Evolutionary conservation across 768 basidiomycete genomes (phyloP).

Genomic region (Agaricus subrufescens): DNA sequence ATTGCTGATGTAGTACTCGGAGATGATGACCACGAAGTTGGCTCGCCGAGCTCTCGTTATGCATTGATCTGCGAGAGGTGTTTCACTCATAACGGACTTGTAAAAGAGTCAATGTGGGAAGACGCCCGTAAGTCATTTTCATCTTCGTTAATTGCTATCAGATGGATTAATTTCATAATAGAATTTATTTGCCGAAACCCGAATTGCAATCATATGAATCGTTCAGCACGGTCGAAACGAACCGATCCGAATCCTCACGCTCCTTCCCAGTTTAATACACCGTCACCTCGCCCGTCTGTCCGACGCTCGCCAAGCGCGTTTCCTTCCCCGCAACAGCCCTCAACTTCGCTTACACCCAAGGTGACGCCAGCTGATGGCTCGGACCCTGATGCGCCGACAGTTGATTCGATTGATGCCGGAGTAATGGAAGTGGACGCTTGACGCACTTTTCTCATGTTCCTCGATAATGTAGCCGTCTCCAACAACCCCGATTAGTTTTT

Average conservation of each 20-base stretch:
- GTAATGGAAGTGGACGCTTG: slow-evolving; percentile 8
- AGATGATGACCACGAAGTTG: slow-evolving; percentile 53
- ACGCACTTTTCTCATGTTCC: neutral
- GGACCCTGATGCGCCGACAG: slow-evolving; percentile 8
- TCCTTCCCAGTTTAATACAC: slow-evolving; percentile 10
- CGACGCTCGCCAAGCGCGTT: neutral
- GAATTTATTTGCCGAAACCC: slow-evolving; percentile 18
- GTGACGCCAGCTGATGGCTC: neutral
- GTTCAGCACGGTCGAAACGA: slow-evolving; percentile 35
- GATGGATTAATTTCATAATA: neutral
- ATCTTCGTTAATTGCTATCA: neutral
- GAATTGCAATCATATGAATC: slow-evolving; percentile 83
- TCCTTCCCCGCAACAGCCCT: neutral
- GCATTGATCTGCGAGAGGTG: slow-evolving; percentile 88
- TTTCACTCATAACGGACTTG: slow-evolving; percentile 84
- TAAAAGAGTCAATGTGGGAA: slow-evolving; percentile 77
- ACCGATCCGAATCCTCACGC: slow-evolving; percentile 14
- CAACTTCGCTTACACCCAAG: neutral
- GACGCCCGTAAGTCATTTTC: slow-evolving; percentile 62
- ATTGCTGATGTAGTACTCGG: slow-evolving; percentile 84
- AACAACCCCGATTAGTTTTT: neutral
- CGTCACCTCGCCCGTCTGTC: neutral
- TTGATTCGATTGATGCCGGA: slow-evolving; percentile 6
- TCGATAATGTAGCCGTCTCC: neutral
- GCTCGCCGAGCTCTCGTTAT: slow-evolving; percentile 52